These are phyloP conservation scores for Septoria petroselini DNA, from an alignment of 2,329 filamentous ascomycete genomes.

Conservation along the genomic window DNA sequence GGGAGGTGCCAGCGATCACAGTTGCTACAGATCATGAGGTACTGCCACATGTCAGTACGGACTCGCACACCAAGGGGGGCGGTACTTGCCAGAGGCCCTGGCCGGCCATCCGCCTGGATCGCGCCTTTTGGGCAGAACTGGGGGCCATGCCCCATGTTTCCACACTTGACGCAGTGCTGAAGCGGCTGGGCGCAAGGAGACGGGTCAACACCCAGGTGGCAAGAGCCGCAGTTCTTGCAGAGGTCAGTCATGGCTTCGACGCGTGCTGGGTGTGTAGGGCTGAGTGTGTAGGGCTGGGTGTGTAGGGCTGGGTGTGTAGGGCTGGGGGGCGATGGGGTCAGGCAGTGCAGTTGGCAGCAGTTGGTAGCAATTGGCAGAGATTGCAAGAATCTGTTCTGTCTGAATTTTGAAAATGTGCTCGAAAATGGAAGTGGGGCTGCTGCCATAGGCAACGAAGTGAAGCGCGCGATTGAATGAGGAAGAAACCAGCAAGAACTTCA, in stretches of 20 bases:
- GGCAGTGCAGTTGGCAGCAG: neutral
- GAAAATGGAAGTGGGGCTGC: neutral
- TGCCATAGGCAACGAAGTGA: neutral
- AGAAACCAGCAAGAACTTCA: neutral
- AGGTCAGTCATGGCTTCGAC: conserved; percentile 29
- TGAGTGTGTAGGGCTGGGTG: neutral
- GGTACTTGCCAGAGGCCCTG: conserved; percentile 18
- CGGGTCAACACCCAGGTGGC: conserved; percentile 26
- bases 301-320: conserved; percentile 3
- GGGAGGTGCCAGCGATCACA: conserved; percentile 33
- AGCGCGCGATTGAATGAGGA: neutral
- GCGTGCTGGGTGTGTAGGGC: neutral
- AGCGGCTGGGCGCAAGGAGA: conserved; percentile 22
- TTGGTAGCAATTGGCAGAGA: too few species aligned
- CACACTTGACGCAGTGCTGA: conserved; percentile 24
- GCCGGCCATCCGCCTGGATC: conserved; percentile 5
- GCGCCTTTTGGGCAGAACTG: conserved; percentile 28
- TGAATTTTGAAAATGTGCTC: too few species aligned
- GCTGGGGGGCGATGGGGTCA: neutral
- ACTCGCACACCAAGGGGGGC: neutral
- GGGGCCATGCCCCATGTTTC: conserved; percentile 19
- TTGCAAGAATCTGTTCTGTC: too few species aligned
- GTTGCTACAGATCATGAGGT: conserved; percentile 28
- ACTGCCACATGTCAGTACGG: conserved; percentile 18
- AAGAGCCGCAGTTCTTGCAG: conserved; percentile 28